These are phyloP conservation scores for Litchi chinensis DNA, from an alignment of 345 rosid species.

Conservation along the genomic window DNA sequence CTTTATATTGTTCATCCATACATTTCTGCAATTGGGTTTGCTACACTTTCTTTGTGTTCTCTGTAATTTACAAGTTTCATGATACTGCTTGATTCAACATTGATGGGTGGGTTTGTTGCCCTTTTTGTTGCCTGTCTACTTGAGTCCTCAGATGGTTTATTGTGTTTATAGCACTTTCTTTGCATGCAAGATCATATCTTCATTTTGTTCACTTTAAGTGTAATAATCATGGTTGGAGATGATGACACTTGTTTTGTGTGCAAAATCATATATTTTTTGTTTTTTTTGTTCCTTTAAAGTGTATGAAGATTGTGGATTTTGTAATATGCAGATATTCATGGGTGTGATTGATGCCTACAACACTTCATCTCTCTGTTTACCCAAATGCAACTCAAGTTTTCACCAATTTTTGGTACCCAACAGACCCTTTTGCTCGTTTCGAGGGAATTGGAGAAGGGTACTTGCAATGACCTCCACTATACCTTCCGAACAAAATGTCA, in stretches of 20 bases:
- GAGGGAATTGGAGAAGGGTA: conserved; percentile 31
- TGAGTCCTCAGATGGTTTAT: not conserved
- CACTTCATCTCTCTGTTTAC: conserved; percentile 37
- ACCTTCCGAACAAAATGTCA: conserved; percentile 51
- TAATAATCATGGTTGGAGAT: not conserved
- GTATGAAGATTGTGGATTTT: not conserved
- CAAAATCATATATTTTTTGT: not conserved
- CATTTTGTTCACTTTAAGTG: not conserved
- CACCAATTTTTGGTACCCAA: conserved; percentile 28
- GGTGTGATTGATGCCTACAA: conserved; percentile 51
- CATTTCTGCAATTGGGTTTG: not conserved
- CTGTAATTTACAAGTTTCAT: not conserved
- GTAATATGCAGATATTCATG: conserved; percentile 36
- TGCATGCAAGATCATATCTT: not conserved
- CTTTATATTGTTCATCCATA: not conserved
- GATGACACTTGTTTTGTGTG: not conserved
- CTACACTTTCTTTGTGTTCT: not conserved
- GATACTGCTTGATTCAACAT: not conserved
- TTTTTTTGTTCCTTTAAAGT: not conserved
- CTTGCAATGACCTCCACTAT: conserved; percentile 49
- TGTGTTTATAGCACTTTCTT: not conserved
- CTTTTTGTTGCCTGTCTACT: not conserved
- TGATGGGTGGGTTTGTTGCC: not conserved
- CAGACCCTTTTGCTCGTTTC: conserved; percentile 35
- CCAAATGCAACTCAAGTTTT: conserved; percentile 27